phyloP scores from a whole-genome alignment of 192 early-diverging fungal species.

The Umbelopsis sp. region DNA sequence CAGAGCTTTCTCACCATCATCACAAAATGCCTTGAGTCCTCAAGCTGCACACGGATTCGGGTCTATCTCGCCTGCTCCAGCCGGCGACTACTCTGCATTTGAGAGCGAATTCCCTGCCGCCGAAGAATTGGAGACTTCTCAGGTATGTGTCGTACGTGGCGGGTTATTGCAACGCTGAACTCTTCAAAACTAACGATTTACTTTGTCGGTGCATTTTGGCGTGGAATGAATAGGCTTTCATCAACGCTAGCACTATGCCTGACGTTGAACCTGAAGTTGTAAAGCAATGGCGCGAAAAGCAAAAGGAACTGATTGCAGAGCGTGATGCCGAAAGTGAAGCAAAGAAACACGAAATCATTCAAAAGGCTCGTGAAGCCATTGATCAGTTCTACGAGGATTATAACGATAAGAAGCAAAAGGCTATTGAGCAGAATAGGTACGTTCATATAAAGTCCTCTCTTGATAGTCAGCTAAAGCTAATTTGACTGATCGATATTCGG shows the following conservation, averaged over 20 bases:
- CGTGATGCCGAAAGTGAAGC: constrained; percentile 59
- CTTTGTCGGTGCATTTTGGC: background rate
- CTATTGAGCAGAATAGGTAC: constrained; percentile 68
- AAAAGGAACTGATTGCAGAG: constrained; percentile 54
- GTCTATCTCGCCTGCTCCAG: constrained; percentile 1
- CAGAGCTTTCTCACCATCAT: constrained; percentile 16
- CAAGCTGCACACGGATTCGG: background rate
- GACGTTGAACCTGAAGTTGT: constrained; percentile 45
- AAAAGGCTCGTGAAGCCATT: constrained; percentile 64
- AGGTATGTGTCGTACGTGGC: constrained; percentile 21
- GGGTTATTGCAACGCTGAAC: background rate
- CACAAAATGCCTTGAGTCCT: constrained; percentile 5
- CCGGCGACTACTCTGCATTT: constrained; percentile 29
- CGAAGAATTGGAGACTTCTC: constrained; percentile 42
- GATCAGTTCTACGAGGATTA: constrained; percentile 85
- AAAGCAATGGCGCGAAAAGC: constrained; percentile 70
- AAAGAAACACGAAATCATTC: constrained; percentile 61
- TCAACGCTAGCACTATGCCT: constrained; percentile 33
- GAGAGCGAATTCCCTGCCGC: constrained; percentile 36
- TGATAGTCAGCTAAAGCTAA: background rate
- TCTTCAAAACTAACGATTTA: background rate
- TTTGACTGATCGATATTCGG: background rate
- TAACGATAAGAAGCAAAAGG: constrained; percentile 70
- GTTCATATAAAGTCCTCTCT: background rate
- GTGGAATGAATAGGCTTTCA: constrained; percentile 22